Evolutionary conservation across 352 stramenopile genomes (phyloP).

Genomic region (Achlya hypogyna): DNA sequence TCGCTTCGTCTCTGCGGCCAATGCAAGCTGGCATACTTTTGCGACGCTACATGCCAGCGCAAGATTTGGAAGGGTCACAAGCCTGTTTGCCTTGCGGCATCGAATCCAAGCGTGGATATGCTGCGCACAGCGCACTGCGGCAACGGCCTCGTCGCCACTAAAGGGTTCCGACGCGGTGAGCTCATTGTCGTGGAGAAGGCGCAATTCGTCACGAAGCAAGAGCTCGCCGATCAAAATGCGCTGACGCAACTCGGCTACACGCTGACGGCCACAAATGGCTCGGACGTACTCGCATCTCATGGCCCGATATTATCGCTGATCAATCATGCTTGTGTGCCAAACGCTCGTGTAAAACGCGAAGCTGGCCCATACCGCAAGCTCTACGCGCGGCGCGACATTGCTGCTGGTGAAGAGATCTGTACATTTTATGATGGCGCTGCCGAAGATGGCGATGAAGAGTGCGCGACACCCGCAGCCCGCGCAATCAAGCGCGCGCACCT

Average conservation of each 20-base stretch:
- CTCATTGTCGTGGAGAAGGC: constrained; percentile 19
- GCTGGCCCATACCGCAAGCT: constrained; percentile 13
- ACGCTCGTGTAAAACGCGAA: constrained; percentile 16
- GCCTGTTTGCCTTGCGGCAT: constrained; percentile 6
- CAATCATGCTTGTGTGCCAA: constrained; percentile 17
- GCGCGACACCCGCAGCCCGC: background rate
- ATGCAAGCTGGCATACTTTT: constrained; percentile 19
- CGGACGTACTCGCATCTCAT: background rate
- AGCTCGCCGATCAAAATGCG: background rate
- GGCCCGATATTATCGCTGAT: constrained; percentile 14
- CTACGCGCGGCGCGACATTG: constrained; percentile 18
- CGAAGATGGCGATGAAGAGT: constrained; percentile 9
- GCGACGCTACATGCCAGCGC: constrained; percentile 8
- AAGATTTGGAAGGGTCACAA: constrained; percentile 20
- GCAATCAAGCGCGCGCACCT: background rate
- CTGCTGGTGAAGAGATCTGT: constrained; percentile 14
- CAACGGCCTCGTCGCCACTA: constrained; percentile 15
- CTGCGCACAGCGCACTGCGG: background rate
- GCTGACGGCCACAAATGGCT: background rate
- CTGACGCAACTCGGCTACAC: constrained; percentile 18
- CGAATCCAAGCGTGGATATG: constrained; percentile 16
- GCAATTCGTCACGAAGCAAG: constrained; percentile 1
- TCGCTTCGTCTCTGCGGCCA: constrained; percentile 11
- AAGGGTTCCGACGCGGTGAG: constrained; percentile 4
- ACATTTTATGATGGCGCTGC: constrained; percentile 10